These are phyloP conservation scores for Stemphylium beticola DNA, from an alignment of 2,329 filamentous ascomycete species.

Conservation along the genomic window DNA sequence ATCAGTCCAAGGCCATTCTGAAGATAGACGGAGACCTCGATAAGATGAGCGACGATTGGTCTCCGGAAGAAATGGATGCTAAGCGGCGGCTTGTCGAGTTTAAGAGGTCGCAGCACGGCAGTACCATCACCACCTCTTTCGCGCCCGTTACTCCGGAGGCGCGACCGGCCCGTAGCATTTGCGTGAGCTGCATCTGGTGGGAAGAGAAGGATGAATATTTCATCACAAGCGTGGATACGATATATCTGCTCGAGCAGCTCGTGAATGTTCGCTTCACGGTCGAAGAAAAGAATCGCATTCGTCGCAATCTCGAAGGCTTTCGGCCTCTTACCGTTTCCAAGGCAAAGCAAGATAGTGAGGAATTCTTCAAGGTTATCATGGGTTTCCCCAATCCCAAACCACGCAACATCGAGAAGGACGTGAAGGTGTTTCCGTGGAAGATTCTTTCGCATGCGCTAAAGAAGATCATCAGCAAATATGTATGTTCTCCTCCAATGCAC, in stretches of 20 bases:
- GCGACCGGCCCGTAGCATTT: conserved; percentile 81
- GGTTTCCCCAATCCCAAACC: conserved; percentile 93
- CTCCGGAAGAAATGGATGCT: conserved; percentile 76
- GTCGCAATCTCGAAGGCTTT: conserved; percentile 93
- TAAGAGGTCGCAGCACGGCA: conserved; percentile 79
- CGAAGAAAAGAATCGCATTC: conserved; percentile 97
- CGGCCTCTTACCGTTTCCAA: conserved; percentile 93
- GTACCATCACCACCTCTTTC: conserved; percentile 81
- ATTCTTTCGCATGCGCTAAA: conserved; percentile 84
- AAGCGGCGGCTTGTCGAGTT: conserved; percentile 89
- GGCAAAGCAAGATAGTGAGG: conserved; percentile 87
- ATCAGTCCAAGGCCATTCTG: conserved; percentile 79
- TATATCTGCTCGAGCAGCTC: conserved; percentile 89
- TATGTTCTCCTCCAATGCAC: conserved; percentile 51
- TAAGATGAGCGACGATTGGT: conserved; percentile 84
- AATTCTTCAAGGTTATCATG: conserved; percentile 99
- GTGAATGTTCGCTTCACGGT: conserved; percentile 88
- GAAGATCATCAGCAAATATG: conserved; percentile 99
- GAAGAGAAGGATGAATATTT: conserved; percentile 88
- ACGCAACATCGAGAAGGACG: conserved; percentile 97
- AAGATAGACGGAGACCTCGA: conserved; percentile 87
- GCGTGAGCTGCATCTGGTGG: conserved; percentile 98
- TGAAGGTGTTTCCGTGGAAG: conserved; percentile 98
- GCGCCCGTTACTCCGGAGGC: conserved; percentile 79
- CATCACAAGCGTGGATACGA: conserved; percentile 96